Base-by-base conservation (phyloP, 2,329 filamentous ascomycete genomes). In the Phaeosphaeria sp. region DNA sequence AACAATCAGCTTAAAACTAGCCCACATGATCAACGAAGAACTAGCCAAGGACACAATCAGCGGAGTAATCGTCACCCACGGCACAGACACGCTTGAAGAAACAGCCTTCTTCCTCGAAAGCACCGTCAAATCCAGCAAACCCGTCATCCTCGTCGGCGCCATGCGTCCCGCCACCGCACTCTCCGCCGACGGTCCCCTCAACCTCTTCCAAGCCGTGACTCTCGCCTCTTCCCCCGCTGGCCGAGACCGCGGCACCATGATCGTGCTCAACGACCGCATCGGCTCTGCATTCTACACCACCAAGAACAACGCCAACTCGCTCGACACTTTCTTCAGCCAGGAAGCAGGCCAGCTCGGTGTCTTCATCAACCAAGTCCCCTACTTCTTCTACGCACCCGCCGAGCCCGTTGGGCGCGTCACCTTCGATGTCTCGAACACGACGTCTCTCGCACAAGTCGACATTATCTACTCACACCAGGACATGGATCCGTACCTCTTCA, bases 11-110 rank as follows among this genome's bases (percentile, higher is more conserved):
- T 74, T 86, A 20, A 78, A 76, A 24, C 67, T 87, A 36, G 78
- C 81, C 6, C 76, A 81, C 22, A 74, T 78, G 53, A 82, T 87
- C 51, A 82, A 84, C 54, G 64, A 67, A 13, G 82, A 84, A 54
- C 76, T 87, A 3, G 79, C 81, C 24, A 78, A 78, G 56, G 68
- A 71, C 0, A 74, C 77, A 1, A 72, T 81, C 40, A 65, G 72
- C 9, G 74, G 86, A 36, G 84, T 83, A 6, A 84, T 89, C 6
- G 77, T 90, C 52, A 89, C 87, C 0, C 87, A 89, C 65, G 87
- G 87, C 48, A 89, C 87, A 8, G 87, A 90, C 65, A 88, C 85
- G 0, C 78, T 89, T 1, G 87, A 89, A 65, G 87, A 89, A 72
- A 83, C 84, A 0, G 84, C 86, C 8, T 88, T 89, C 77, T 88